Evolutionary conservation across 345 rosid genomes (phyloP).

Genomic region (Eucalyptus dawsonii): DNA sequence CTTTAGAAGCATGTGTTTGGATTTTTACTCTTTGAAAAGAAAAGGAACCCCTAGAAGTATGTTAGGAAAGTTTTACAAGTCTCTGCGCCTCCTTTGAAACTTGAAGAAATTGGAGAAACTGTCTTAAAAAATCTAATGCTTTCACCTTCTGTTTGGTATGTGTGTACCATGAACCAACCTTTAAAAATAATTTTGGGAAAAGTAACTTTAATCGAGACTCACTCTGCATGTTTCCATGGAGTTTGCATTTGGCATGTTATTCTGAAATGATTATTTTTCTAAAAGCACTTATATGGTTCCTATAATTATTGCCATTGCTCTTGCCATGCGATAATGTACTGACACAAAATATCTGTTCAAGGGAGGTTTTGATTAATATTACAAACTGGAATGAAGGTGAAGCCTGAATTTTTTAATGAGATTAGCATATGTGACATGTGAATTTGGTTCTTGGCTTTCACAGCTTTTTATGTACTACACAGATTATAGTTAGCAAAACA

Average conservation of each 20-base stretch:
- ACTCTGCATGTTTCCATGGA: neutral
- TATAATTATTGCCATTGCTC: neutral
- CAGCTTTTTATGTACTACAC: too few relatives aligned
- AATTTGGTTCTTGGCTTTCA: too few relatives aligned
- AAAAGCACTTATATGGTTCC: neutral
- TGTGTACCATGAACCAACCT: neutral
- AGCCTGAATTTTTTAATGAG: neutral
- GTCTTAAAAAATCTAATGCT: neutral
- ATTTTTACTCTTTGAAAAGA: neutral
- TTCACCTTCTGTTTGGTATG: neutral
- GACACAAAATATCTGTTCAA: constrained; percentile 11
- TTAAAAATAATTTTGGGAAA: neutral
- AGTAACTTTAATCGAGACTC: neutral
- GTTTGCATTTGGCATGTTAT: neutral
- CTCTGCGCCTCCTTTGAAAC: too few relatives aligned
- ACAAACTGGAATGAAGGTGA: constrained; percentile 8
- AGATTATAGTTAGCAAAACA: too few relatives aligned
- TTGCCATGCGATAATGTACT: neutral
- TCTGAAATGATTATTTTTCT: neutral
- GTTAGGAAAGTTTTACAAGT: too few relatives aligned
- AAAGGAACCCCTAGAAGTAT: neutral
- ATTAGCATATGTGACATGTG: too few relatives aligned
- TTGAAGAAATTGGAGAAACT: neutral
- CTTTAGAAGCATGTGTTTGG: neutral
- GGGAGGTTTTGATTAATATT: neutral